phyloP scores from a whole-genome alignment of 176 grass and related monocot genomes.

The Guadua angustifolia region DNA sequence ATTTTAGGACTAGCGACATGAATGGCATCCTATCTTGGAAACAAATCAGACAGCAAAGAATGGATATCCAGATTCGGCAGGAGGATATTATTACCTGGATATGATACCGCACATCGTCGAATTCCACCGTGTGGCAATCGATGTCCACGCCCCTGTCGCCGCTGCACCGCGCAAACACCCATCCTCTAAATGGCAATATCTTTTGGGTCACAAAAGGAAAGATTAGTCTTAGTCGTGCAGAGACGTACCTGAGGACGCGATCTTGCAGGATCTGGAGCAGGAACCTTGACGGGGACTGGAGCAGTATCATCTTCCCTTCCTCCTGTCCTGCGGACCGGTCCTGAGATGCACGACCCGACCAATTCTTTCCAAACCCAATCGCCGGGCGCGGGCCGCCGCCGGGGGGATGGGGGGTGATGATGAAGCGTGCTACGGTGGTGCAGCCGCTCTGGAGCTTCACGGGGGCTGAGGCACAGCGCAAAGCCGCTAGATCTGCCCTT shows the following conservation, averaged over 20 bases:
- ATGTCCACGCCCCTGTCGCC: conserved; percentile 89
- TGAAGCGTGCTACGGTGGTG: neutral
- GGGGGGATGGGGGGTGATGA: neutral
- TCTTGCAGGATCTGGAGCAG: conserved; percentile 96
- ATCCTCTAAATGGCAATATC: neutral
- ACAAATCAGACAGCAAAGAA: neutral
- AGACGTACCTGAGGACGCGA: conserved; percentile 71
- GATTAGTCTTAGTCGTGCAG: too few relatives aligned
- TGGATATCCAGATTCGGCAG: neutral
- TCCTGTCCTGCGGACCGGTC: conserved; percentile 30
- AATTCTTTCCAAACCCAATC: conserved; percentile 12
- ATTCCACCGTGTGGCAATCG: conserved; percentile 96
- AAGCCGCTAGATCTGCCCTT: conserved; percentile 21
- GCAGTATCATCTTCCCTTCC: conserved; percentile 77
- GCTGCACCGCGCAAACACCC: conserved; percentile 42
- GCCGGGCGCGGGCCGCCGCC: too few relatives aligned
- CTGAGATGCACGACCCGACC: neutral
- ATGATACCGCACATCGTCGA: conserved; percentile 95
- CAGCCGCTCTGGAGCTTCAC: conserved; percentile 14
- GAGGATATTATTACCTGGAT: conserved; percentile 65
- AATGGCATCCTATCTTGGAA: neutral
- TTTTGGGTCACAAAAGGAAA: neutral
- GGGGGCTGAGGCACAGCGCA: conserved; percentile 13
- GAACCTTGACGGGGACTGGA: conserved; percentile 93
- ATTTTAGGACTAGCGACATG: neutral